A percentile compares a stretch with the other conserved stretches of the same genome.
Conservation (phyloP, 768 basidiomycete genomes). For the Mrakia frigida region DNA sequence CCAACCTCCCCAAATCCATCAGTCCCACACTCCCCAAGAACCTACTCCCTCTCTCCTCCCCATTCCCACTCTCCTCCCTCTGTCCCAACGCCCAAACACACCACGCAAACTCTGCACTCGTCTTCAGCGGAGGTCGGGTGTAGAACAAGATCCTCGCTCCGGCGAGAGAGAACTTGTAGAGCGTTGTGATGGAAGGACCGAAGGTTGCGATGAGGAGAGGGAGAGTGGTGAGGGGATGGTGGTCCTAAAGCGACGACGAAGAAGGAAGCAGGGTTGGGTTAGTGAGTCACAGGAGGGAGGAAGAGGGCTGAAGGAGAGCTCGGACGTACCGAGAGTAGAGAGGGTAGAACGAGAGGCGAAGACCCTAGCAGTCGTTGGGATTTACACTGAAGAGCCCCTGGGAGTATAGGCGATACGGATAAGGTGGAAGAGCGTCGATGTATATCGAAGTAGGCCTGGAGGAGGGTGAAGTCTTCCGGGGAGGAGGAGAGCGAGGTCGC, state of each 20-base stretch:
- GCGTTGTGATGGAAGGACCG: not conserved
- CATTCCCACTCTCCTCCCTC: not conserved
- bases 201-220: not conserved
- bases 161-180: slow-evolving; percentile 7
- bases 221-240: not conserved
- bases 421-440: not conserved
- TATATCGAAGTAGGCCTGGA: not conserved
- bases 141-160: slow-evolving; percentile 6
- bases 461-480: not conserved
- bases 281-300: not conserved
- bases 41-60: not conserved
- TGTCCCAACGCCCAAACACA: not conserved
- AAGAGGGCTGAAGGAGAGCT: too few relatives aligned
- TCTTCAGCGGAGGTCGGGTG: slow-evolving; percentile 5
- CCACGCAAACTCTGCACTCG: slow-evolving; percentile 8
- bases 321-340: not conserved
- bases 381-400: not conserved
- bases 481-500: not conserved
- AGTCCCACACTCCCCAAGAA: slow-evolving; percentile 11
- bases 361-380: not conserved
- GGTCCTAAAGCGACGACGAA: not conserved
- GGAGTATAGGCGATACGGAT: not conserved
- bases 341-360: not conserved
- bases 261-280: not conserved
- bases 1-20: not conserved